These are phyloP conservation scores for Parastagonospora avenae DNA, from an alignment of 2,329 filamentous ascomycete species.

Conservation along the genomic window DNA sequence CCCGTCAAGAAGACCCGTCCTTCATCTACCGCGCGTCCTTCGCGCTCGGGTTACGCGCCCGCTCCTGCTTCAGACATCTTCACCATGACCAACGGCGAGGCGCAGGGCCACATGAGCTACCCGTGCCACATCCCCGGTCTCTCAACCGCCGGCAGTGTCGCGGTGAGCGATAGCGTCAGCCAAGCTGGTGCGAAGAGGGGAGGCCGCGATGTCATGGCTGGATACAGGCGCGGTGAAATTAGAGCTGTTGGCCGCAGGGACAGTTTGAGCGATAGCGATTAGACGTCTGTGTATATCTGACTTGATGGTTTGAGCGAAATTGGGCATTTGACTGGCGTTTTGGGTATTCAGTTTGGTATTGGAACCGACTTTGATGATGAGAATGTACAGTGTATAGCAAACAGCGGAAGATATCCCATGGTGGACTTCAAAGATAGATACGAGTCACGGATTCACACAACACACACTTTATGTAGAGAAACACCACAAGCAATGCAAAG, in stretches of 20 bases:
- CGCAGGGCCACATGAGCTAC: conserved; percentile 60
- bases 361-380: background rate
- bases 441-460: background rate
- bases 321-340: background rate
- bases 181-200: conserved; percentile 44
- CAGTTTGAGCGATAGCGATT: conserved; percentile 60
- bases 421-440: background rate
- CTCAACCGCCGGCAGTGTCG: conserved; percentile 46
- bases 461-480: background rate
- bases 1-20: conserved; percentile 42
- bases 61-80: conserved; percentile 40
- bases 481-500: no score
- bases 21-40: conserved; percentile 26
- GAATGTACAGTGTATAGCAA: conserved; percentile 7
- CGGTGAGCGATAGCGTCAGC: conserved; percentile 46
- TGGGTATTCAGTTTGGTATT: background rate
- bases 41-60: conserved; percentile 6
- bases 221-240: conserved; percentile 49
- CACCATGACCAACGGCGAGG: conserved; percentile 46
- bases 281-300: background rate
- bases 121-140: conserved; percentile 62
- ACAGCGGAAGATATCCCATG: conserved; percentile 1
- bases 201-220: conserved; percentile 50
- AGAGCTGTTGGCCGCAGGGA: conserved; percentile 53
- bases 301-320: background rate